Evolutionary conservation across 495 filamentous ascomycete genomes (phyloP).

Genomic region (Lineolata rhizophorae): DNA sequence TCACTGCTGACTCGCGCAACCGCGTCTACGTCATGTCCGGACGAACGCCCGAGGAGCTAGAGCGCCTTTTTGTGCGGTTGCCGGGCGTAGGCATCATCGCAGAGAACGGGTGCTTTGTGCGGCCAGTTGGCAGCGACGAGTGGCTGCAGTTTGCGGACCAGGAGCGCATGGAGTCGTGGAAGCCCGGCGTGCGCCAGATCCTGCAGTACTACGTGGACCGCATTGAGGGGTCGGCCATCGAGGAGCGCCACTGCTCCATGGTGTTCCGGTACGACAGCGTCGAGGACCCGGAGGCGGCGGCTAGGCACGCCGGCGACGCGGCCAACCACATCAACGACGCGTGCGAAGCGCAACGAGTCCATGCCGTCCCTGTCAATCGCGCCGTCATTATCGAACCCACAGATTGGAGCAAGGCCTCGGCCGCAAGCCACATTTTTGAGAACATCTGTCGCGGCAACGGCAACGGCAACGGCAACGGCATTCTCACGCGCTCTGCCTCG

Average conservation of each 20-base stretch:
- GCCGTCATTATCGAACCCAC: conserved; percentile 61
- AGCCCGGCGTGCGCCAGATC: conserved; percentile 50
- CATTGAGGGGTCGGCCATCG: conserved; percentile 65
- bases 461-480: too few species aligned
- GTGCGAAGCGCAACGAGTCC: conserved; percentile 58
- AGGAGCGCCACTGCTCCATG: conserved; percentile 66
- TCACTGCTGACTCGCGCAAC: conserved; percentile 56
- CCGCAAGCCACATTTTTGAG: conserved; percentile 46
- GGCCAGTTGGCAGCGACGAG: conserved; percentile 31
- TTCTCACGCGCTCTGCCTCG: too few species aligned
- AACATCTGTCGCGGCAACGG: conserved; percentile 16
- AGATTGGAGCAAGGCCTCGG: conserved; percentile 67
- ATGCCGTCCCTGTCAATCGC: conserved; percentile 59
- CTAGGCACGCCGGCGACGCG: conserved; percentile 62
- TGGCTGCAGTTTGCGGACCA: conserved; percentile 60
- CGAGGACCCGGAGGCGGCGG: conserved; percentile 48
- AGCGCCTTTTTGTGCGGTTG: conserved; percentile 57
- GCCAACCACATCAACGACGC: conserved; percentile 87
- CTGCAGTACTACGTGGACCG: conserved; percentile 74
- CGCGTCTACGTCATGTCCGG: conserved; percentile 88
- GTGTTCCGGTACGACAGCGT: conserved; percentile 72
- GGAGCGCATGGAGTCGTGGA: conserved; percentile 47
- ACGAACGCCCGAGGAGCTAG: conserved; percentile 66
- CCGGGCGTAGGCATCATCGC: conserved; percentile 68
- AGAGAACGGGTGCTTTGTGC: conserved; percentile 80